Base-by-base conservation (phyloP, 1,139 yeast genomes). In the Candida gigantensis region DNA sequence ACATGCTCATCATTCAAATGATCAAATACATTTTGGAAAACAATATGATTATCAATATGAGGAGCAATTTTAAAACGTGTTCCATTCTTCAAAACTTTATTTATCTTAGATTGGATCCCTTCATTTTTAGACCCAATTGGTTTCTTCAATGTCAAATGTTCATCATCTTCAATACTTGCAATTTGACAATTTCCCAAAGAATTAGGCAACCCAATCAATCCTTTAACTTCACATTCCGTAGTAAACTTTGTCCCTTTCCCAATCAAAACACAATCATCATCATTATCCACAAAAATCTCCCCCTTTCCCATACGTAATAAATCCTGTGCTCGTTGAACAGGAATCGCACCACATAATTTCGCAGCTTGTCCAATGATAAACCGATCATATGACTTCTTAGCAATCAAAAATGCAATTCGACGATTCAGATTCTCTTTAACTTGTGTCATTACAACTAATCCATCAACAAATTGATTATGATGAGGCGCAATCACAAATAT, bases 261-360 rank as follows among this genome's bases (percentile, higher is more conserved):
- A 19, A 52, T 35, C 8, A 55, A 30, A n/a, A 36, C 15, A 66
- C 60, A n/a, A 62, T 55, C 27, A 57, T 44, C 57, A 33, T 64
- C 61, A 3, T 50, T 44, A 16, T 54, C 53, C 21, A 52, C 32
- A 13, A 62, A 56, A 6, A 81, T 74, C 15, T 60, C 65, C 3
- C 87, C 84, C 2, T 54, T 51, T 4, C 68, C 77, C 5, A 57
- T 46, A 30, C 60, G 63, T 43, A 84, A 57, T 37, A 79, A 59
- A 54, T 84, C 92, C 56, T 83, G 90, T 2, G 87, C 82, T 50
- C 90, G 62, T 39, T 82, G 84, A 12, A 84, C 90, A 0, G 89
- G 88, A 28, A 83, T 82, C 2, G 86, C 78, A 32, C 80, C 74
- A 2, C 82, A 72, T 47, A 79, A 59, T 39, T 67, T 62, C 7